Evolutionary conservation across 345 rosid genomes (phyloP), one percentile per base, ranked within the genome.

Genomic region (Mallotus nudiflorus): DNA sequence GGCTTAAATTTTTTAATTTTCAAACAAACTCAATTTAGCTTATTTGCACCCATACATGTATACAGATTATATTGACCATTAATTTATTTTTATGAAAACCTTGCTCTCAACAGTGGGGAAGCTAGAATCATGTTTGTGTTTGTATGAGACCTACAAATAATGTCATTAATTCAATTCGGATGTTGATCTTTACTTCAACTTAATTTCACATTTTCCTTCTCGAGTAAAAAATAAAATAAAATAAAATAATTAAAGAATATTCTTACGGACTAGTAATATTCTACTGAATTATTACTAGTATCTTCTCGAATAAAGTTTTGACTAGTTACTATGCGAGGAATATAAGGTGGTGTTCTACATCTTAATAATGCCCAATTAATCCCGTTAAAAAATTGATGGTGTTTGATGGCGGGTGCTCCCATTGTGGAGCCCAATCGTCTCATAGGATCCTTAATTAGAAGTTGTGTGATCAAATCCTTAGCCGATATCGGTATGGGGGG

Each of bases 321-420:
- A 46, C 58, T 57, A 28, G 46, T 57, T 0, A 77, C 44, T 7
- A 73, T 46, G 7, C 68, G 76, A 0, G 89, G 92, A 62, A 75
- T 9, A 44, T 69, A 80, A 14, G 92, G 89, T 0, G 92, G 92
- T 29, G 66, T 64, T 29, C 73, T 76, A 70, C 89, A 81, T 75
- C 92, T 85, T 67, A 85, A 67, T 29, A 88, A 35, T 18, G 92
- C 92, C 92, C 92, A 88, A 16, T 88, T 88, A 18, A 81, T 80
- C 69, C 85, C 89, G 11, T 76, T 50, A 27, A 88, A 88, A 74
- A 82, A 85, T 13, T 58, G 81, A 46, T 88, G 89, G 27, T 68
- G 88, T 71, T 81, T 88, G 56, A 88, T 75, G 1, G 83, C 79
- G 0, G 85, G 37, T 12, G 92, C 84, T 6, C 92, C 92, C 88